These are phyloP conservation scores for Boletales sp. DNA, from an alignment of 768 basidiomycete species.

Conservation along the genomic window DNA sequence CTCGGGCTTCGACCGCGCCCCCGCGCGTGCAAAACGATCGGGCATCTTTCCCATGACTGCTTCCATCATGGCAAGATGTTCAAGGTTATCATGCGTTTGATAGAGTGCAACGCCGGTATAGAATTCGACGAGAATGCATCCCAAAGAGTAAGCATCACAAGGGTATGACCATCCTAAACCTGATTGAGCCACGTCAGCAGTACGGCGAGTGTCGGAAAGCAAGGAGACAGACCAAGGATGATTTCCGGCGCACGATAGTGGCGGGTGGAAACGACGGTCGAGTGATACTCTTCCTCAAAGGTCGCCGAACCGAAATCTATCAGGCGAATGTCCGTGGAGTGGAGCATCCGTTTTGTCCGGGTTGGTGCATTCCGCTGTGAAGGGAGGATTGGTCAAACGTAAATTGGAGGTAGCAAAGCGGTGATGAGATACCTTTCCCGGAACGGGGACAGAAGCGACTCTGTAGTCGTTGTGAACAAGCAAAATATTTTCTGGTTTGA, in stretches of 20 bases:
- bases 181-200: constrained; percentile 30
- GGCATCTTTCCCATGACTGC: constrained; percentile 99
- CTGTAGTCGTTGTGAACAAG: constrained; percentile 83
- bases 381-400: constrained; percentile 11
- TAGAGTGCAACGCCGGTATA: constrained; percentile 98
- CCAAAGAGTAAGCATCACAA: constrained; percentile 97
- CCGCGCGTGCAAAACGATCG: constrained; percentile 71
- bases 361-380: constrained; percentile 60
- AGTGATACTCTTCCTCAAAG: constrained; percentile 97
- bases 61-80: constrained; percentile 99
- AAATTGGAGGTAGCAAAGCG: neutral
- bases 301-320: constrained; percentile 99
- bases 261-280: constrained; percentile 94
- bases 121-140: constrained; percentile 98
- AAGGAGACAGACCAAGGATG: constrained; percentile 74
- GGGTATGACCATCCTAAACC: constrained; percentile 98
- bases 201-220: constrained; percentile 12
- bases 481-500: constrained; percentile 98
- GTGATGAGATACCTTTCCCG: constrained; percentile 54
- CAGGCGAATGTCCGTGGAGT: constrained; percentile 87
- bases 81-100: constrained; percentile 98
- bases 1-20: constrained; percentile 80
- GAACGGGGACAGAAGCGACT: constrained; percentile 52
- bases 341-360: constrained; percentile 72
- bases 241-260: constrained; percentile 99